A percentile compares a stretch with the other conserved stretches of the same genome.
These are phyloP conservation scores for Staphylotrichum tortipilum DNA, from an alignment of 495 filamentous ascomycete species.

Conservation along the genomic window DNA sequence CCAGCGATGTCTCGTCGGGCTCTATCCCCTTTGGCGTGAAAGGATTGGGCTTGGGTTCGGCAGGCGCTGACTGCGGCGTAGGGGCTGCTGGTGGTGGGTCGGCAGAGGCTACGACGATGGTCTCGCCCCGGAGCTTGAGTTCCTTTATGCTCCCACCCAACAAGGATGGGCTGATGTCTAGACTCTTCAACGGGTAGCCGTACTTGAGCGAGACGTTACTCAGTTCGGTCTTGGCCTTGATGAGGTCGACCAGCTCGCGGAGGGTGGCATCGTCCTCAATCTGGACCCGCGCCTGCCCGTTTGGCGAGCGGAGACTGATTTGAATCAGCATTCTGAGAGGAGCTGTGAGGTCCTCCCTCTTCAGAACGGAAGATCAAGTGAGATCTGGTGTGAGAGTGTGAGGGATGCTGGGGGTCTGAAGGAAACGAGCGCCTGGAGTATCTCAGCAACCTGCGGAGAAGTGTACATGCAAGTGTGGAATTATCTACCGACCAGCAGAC, in stretches of 20 bases:
- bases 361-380: neutral
- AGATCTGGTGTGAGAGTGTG: no score
- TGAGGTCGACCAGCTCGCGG: conserved; percentile 35
- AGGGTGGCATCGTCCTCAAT: conserved; percentile 59
- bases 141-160: conserved; percentile 26
- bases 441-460: no score
- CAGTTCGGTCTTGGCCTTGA: conserved; percentile 31
- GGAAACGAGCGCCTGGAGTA: no score
- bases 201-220: conserved; percentile 67
- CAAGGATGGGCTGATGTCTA: conserved; percentile 45
- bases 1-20: conserved; percentile 27
- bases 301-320: conserved; percentile 30
- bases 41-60: conserved; percentile 8
- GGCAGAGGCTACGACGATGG: conserved; percentile 55
- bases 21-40: conserved; percentile 28
- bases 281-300: conserved; percentile 43
- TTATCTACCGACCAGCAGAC: no score
- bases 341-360: no score
- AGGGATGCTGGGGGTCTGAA: no score
- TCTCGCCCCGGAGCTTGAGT: conserved; percentile 72
- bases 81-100: conserved; percentile 5
- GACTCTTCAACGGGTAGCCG: conserved; percentile 71
- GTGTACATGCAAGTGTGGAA: no score
- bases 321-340: conserved; percentile 25
- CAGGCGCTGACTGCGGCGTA: neutral